Evolutionary conservation across 805 yeast genomes (phyloP).

Genomic region (Teunomyces pallodes): DNA sequence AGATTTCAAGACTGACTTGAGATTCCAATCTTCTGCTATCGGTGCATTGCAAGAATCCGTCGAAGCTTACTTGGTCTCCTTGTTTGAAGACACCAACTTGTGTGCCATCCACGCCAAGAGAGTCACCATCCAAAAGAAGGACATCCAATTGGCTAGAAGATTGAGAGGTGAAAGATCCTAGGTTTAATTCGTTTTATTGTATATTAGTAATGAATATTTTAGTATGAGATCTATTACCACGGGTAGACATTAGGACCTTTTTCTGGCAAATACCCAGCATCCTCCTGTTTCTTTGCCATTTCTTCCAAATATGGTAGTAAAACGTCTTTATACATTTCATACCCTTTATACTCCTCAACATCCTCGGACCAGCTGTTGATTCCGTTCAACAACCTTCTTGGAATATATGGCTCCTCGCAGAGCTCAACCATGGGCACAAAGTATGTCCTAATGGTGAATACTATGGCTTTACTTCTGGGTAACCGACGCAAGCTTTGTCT

Average conservation of each 20-base stretch:
- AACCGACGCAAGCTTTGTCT: conserved; percentile 62
- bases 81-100: conserved; percentile 96
- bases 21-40: conserved; percentile 96
- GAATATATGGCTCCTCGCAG: conserved; percentile 59
- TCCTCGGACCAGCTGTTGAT: conserved; percentile 59
- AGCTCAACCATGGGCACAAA: conserved; percentile 54
- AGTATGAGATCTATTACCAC: conserved; percentile 19
- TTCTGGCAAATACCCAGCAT: conserved; percentile 37
- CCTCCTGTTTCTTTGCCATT: conserved; percentile 49
- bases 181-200: conserved; percentile 12
- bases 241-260: conserved; percentile 44
- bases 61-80: conserved; percentile 94
- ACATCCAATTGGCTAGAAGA: conserved; percentile 96
- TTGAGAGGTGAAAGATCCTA: conserved; percentile 95
- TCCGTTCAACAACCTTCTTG: conserved; percentile 58
- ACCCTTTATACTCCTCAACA: conserved; percentile 62
- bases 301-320: conserved; percentile 53
- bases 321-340: conserved; percentile 49
- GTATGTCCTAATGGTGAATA: conserved; percentile 64
- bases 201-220: conserved; percentile 11
- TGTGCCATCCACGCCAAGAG: conserved; percentile 99
- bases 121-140: conserved; percentile 98
- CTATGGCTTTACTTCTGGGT: conserved; percentile 55
- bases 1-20: conserved; percentile 87
- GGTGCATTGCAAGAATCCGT: conserved; percentile 98